Evolutionary conservation across 2,329 filamentous ascomycete genomes (phyloP).

Genomic region (Balansia obtecta): DNA sequence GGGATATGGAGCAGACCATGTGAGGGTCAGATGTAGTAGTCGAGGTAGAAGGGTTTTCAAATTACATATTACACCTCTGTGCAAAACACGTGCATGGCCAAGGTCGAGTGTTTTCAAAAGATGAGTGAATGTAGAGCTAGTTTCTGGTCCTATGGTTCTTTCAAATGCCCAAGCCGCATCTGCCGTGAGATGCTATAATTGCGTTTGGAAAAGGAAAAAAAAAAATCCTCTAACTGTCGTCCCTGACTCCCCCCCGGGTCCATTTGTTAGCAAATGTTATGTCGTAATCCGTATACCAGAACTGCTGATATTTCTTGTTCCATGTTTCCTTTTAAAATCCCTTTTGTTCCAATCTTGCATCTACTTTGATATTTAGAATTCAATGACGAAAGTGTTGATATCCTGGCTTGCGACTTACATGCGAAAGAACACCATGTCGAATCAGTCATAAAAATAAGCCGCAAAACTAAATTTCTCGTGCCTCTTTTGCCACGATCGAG

Average conservation of each 20-base stretch:
- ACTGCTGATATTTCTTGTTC: neutral
- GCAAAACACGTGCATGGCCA: neutral
- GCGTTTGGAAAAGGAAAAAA: no score
- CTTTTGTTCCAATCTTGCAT: neutral
- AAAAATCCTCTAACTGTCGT: neutral
- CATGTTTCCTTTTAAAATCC: neutral
- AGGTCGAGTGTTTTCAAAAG: neutral
- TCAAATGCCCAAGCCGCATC: neutral
- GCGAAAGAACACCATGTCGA: neutral
- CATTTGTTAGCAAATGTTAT: neutral
- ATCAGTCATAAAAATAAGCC: neutral
- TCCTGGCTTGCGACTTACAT: neutral
- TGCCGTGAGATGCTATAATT: neutral
- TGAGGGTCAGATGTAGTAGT: neutral
- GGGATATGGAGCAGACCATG: neutral
- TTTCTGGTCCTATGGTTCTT: neutral
- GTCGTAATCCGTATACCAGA: neutral
- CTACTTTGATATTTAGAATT: neutral
- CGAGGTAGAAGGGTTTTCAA: neutral
- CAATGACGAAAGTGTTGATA: neutral
- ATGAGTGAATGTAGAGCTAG: neutral
- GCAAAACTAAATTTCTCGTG: neutral
- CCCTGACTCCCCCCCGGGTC: neutral
- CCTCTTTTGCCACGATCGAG: neutral
- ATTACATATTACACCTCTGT: neutral